phyloP scores from a whole-genome alignment of 2,329 filamentous ascomycete species.

The Aspergillus jensenii region DNA sequence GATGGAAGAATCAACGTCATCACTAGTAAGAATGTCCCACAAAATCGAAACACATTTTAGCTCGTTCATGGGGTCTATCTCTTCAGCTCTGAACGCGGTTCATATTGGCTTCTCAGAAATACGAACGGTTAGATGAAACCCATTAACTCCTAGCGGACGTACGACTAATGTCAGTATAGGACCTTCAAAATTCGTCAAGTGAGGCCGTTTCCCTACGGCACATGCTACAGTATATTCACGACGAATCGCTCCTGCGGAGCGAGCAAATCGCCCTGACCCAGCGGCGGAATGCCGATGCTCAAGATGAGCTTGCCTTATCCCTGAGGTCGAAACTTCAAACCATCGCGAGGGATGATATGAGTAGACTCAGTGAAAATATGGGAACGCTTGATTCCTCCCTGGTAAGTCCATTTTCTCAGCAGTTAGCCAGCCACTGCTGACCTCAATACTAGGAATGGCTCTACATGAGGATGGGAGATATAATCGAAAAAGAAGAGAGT shows the following conservation, averaged over 20 bases:
- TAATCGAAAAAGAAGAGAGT: constrained; percentile 34
- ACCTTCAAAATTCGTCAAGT: constrained; percentile 27
- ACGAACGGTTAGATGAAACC: constrained; percentile 21
- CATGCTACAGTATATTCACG: constrained; percentile 25
- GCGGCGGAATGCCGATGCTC: constrained; percentile 25
- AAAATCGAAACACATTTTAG: constrained; percentile 27
- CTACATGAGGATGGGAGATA: constrained; percentile 23
- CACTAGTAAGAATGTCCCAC: constrained; percentile 24
- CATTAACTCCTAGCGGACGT: not conserved
- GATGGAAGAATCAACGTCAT: constrained; percentile 29
- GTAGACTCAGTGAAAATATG: constrained; percentile 29
- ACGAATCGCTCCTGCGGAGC: constrained; percentile 28
- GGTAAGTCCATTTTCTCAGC: constrained; percentile 22
- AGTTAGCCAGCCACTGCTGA: constrained; percentile 5
- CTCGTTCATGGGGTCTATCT: constrained; percentile 19
- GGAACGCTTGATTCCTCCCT: constrained; percentile 34
- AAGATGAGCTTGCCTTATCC: constrained; percentile 29
- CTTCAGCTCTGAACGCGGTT: constrained; percentile 18
- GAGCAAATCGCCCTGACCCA: constrained; percentile 29
- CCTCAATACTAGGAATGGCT: constrained; percentile 32
- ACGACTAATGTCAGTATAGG: constrained; percentile 25
- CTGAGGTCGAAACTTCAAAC: constrained; percentile 34
- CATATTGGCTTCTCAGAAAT: constrained; percentile 19
- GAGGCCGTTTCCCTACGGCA: constrained; percentile 25
- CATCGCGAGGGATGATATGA: constrained; percentile 31